Evolutionary conservation across 768 basidiomycete genomes (phyloP), one percentile per base, ranked within the genome.

Genomic region (Cantharellus anzutake): DNA sequence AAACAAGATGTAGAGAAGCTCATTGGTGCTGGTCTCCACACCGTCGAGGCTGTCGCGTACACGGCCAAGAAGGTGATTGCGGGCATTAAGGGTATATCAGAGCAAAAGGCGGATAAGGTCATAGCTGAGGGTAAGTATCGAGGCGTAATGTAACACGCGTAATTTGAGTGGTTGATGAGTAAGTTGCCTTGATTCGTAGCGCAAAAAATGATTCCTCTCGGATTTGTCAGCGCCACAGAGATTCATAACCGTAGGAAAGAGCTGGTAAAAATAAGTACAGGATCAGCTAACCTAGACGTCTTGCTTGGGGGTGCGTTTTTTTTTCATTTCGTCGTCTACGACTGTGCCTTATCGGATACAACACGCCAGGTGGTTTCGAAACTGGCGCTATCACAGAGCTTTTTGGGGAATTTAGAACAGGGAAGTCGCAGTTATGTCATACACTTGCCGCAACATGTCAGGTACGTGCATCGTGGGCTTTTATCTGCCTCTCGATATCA

Each of bases 361-460:
- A 61, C 2, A 29, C 11, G n/a, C 34, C 62, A 89, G 87, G 88
- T 58, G 96, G 96, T 4, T 89, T 99, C 65, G 96, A 99, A 73
- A 99, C 96, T 16, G 96, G 96, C 48, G 86, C 92, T 0, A 96
- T 99, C 68, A 99, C 96, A 0, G 96, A 99, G 70, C 74, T 99
- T 37, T 97, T 96, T 72, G 96, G 94, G 60, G 96, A 99, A 73
- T 99, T 99, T 72, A 78, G 96, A 64, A 98, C 96, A 5, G 96
- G 96, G 60, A 98, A 99, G 72, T 94, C 90, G 34, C 96, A 99
- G 68, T 78, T 99, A 53, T 98, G 96, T 69, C 96, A 99, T 68
- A 97, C 94, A 0, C 81, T 99, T 52, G 92, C 96, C 2, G 96
- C 97, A 5, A 97, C 96, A 3, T 99, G 96, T 68, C 94, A 98